These are phyloP conservation scores for Dendrocalamus sinicus DNA, from an alignment of 176 grass and related monocot species.

Conservation along the genomic window DNA sequence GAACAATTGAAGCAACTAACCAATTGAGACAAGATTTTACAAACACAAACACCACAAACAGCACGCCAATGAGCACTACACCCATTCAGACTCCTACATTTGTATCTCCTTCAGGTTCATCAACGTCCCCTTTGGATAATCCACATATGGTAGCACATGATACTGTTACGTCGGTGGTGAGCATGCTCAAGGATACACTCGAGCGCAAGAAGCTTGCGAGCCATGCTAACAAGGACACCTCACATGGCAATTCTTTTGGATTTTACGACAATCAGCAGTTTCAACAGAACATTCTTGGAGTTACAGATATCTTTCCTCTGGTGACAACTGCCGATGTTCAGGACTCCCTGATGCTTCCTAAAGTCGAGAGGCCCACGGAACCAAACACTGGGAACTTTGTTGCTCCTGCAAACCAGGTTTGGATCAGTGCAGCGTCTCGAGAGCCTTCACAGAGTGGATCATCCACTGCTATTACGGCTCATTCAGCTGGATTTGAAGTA, in stretches of 20 bases:
- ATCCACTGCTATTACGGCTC: slow-evolving; percentile 51
- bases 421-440: slow-evolving; percentile 40
- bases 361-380: slow-evolving; percentile 35
- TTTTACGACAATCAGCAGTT: slow-evolving; percentile 52
- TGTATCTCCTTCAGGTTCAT: slow-evolving; percentile 67
- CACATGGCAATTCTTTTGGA: slow-evolving; percentile 52
- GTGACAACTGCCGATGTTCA: slow-evolving; percentile 50
- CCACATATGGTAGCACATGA: slow-evolving; percentile 50
- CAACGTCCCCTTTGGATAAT: slow-evolving; percentile 67
- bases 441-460: slow-evolving; percentile 80
- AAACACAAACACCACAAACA: slow-evolving; percentile 36
- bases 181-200: slow-evolving; percentile 77
- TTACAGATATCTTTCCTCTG: slow-evolving; percentile 37
- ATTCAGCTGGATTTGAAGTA: slow-evolving; percentile 64
- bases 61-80: slow-evolving; percentile 39
- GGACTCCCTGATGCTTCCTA: slow-evolving; percentile 43
- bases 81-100: slow-evolving; percentile 59
- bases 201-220: slow-evolving; percentile 61
- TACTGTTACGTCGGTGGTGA: slow-evolving; percentile 65
- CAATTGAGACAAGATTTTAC: slow-evolving; percentile 45
- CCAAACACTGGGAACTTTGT: slow-evolving; percentile 32
- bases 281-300: slow-evolving; percentile 50
- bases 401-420: slow-evolving; percentile 51
- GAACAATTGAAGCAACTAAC: slow-evolving; percentile 45
- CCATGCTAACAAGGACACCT: slow-evolving; percentile 31